Conservation (phyloP, 352 stramenopile genomes). For the Phytophthora pinifolia region DNA sequence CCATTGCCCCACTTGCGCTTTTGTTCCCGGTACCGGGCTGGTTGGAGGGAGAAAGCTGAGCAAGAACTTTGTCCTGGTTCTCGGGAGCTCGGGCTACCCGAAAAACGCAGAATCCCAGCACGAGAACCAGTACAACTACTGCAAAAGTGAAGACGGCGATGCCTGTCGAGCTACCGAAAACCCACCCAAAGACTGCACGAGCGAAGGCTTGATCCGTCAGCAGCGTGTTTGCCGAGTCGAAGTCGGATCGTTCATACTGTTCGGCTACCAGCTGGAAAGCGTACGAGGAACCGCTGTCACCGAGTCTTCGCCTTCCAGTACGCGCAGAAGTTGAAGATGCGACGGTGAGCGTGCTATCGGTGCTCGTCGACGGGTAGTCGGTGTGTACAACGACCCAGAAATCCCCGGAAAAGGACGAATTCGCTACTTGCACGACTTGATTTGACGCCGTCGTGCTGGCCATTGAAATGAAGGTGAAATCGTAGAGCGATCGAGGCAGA, state of each 20-base stretch:
- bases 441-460: slow-evolving; percentile 11
- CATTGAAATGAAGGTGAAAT: slow-evolving; percentile 67
- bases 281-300: not conserved
- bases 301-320: slow-evolving; percentile 1
- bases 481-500: slow-evolving; percentile 68
- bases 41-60: slow-evolving; percentile 1
- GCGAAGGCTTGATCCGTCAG: slow-evolving; percentile 59
- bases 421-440: slow-evolving; percentile 52
- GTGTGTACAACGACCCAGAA: slow-evolving; percentile 82
- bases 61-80: slow-evolving; percentile 59
- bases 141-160: slow-evolving; percentile 51
- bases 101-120: slow-evolving; percentile 53
- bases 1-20: slow-evolving; percentile 15
- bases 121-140: slow-evolving; percentile 36
- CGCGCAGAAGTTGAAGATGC: slow-evolving; percentile 13
- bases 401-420: slow-evolving; percentile 53
- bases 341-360: slow-evolving; percentile 10
- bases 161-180: slow-evolving; percentile 45
- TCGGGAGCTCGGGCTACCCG: slow-evolving; percentile 58
- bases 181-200: slow-evolving; percentile 46
- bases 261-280: slow-evolving; percentile 48
- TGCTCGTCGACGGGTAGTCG: slow-evolving; percentile 38
- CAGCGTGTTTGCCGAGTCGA: slow-evolving; percentile 13
- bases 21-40: not conserved
- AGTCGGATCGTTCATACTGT: slow-evolving; percentile 34